These are phyloP conservation scores for Citrus sp. DNA, from an alignment of 345 rosid species.

Conservation along the genomic window DNA sequence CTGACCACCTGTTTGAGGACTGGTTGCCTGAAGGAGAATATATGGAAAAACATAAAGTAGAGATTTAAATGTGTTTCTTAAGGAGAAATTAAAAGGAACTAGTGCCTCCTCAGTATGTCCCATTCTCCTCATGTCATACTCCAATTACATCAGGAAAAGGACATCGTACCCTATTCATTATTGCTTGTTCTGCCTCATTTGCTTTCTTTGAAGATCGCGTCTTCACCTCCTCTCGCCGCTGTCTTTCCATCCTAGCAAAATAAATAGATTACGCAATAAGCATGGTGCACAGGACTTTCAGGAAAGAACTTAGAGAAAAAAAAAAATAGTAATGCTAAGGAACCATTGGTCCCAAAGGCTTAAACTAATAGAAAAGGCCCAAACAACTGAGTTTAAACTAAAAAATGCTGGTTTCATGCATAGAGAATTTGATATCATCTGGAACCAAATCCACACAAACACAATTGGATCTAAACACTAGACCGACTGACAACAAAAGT, in stretches of 20 bases:
- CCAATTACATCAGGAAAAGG: constrained; percentile 14
- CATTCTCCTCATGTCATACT: background rate
- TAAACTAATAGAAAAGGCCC: background rate
- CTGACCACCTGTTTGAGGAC: constrained; percentile 81
- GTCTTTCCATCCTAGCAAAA: constrained; percentile 79
- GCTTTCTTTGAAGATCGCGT: constrained; percentile 74
- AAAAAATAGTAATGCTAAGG: background rate
- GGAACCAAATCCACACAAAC: background rate
- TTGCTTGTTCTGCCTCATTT: constrained; percentile 74
- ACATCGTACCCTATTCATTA: constrained; percentile 63
- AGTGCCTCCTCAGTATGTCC: background rate
- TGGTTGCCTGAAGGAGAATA: constrained; percentile 59
- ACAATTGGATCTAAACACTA: background rate
- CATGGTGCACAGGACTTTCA: background rate
- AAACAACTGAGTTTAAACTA: background rate
- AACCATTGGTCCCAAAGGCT: background rate
- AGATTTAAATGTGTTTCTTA: background rate
- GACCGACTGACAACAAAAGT: background rate
- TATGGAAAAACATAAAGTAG: constrained; percentile 8
- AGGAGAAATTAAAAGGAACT: background rate
- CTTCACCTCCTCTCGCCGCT: constrained; percentile 92
- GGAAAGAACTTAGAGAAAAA: background rate
- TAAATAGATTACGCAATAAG: background rate
- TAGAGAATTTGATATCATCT: background rate
- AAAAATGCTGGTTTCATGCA: background rate